Evolutionary conservation across 2,329 filamentous ascomycete genomes (phyloP).

Genomic region (Neophaeococcomyces aloes): DNA sequence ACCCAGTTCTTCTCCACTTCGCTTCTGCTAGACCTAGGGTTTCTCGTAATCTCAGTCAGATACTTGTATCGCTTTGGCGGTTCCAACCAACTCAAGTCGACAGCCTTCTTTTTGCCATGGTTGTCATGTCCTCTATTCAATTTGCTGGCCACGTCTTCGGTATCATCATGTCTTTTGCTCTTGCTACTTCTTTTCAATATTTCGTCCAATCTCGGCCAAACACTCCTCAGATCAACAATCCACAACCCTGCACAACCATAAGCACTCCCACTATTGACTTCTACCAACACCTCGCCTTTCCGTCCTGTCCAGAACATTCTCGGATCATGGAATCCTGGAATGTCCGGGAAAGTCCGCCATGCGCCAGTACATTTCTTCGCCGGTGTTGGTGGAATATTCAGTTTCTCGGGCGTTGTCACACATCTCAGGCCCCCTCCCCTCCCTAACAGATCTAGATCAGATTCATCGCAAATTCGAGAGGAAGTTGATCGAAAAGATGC

Average conservation of each 20-base stretch:
- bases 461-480: constrained; percentile 22
- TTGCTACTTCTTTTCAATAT: constrained; percentile 5
- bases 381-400: constrained; percentile 31
- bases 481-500: constrained; percentile 3
- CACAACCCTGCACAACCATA: constrained; percentile 28
- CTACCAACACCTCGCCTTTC: constrained; percentile 29
- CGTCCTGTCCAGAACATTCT: constrained; percentile 32
- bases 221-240: constrained; percentile 25
- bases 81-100: constrained; percentile 10
- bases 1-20: constrained; percentile 35
- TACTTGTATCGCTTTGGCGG: constrained; percentile 22
- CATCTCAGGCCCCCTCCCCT: constrained; percentile 28
- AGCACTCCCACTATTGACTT: constrained; percentile 27
- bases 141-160: not conserved
- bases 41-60: constrained; percentile 31
- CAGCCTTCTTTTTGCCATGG: not conserved
- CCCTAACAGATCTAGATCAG: constrained; percentile 26
- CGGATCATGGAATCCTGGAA: constrained; percentile 34
- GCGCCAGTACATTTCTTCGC: constrained; percentile 27
- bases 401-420: constrained; percentile 22
- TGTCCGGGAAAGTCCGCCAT: constrained; percentile 27
- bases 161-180: not conserved
- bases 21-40: constrained; percentile 25
- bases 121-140: not conserved
- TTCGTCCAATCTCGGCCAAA: constrained; percentile 12